Evolutionary conservation across 768 basidiomycete genomes (phyloP).

Genomic region (Suillus subluteus): DNA sequence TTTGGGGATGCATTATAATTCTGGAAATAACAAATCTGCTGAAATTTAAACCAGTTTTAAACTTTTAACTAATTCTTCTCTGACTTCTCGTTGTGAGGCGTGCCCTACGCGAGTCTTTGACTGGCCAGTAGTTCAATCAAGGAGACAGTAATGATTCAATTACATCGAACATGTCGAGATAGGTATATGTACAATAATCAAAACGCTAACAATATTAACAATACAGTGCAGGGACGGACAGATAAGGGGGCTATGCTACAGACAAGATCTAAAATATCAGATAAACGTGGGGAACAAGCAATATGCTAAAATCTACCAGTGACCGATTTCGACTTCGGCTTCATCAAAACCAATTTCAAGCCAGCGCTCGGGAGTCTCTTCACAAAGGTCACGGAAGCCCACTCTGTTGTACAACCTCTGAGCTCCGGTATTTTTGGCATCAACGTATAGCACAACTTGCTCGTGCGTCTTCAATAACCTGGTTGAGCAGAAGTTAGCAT

Average conservation of each 20-base stretch:
- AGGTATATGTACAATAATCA: neutral
- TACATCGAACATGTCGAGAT: neutral
- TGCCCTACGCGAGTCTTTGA: neutral
- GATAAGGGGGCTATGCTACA: neutral
- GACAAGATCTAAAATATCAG: neutral
- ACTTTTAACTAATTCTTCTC: neutral
- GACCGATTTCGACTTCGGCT: slow-evolving; percentile 53
- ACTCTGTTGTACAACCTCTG: slow-evolving; percentile 56
- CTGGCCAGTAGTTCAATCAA: neutral
- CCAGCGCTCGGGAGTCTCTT: slow-evolving; percentile 46
- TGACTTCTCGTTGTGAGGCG: neutral
- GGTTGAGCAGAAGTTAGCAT: slow-evolving; percentile 19
- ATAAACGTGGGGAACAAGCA: neutral
- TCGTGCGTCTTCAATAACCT: slow-evolving; percentile 48
- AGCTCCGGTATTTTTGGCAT: slow-evolving; percentile 46
- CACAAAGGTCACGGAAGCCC: slow-evolving; percentile 51
- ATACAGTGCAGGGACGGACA: neutral
- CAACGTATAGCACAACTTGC: slow-evolving; percentile 58
- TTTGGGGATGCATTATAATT: neutral
- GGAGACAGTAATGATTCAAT: neutral
- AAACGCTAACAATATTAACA: neutral
- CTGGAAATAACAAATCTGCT: neutral
- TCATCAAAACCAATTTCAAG: slow-evolving; percentile 58
- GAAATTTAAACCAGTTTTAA: neutral
- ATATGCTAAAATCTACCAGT: slow-evolving; percentile 53